phyloP scores from a whole-genome alignment of 73 alveolate genomes.

The Stentor coeruleus region DNA sequence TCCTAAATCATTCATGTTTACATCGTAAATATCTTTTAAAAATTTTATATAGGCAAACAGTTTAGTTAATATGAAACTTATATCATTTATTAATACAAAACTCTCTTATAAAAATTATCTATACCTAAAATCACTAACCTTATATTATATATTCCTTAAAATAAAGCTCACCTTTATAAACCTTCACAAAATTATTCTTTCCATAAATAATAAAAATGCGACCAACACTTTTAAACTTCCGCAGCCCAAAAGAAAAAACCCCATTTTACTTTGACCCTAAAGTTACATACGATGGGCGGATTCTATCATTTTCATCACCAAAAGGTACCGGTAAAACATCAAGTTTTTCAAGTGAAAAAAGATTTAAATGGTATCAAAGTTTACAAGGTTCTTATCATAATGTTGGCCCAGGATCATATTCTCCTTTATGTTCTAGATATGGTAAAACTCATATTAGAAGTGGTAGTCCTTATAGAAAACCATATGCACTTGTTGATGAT shows the following conservation, averaged over 20 bases:
- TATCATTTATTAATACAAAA: too few species aligned
- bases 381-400: not conserved
- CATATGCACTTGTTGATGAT: not conserved
- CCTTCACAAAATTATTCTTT: too few species aligned
- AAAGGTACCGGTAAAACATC: not conserved
- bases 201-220: conserved; percentile 1
- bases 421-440: not conserved
- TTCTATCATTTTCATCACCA: not conserved
- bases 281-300: not conserved
- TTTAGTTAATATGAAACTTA: too few species aligned
- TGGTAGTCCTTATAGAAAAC: not conserved
- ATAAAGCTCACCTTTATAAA: too few species aligned
- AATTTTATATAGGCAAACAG: too few species aligned
- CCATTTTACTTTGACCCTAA: not conserved
- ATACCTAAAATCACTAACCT: too few species aligned
- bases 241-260: not conserved
- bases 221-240: conserved; percentile 1
- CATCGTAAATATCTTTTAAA: too few species aligned
- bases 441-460: not conserved
- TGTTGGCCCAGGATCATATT: not conserved
- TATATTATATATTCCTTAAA: too few species aligned
- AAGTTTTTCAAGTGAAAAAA: not conserved
- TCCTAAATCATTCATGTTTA: too few species aligned
- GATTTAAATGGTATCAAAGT: not conserved
- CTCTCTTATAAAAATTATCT: too few species aligned